phyloP scores from a whole-genome alignment of 805 yeast species.

The Yamadazyma nakazawae region DNA sequence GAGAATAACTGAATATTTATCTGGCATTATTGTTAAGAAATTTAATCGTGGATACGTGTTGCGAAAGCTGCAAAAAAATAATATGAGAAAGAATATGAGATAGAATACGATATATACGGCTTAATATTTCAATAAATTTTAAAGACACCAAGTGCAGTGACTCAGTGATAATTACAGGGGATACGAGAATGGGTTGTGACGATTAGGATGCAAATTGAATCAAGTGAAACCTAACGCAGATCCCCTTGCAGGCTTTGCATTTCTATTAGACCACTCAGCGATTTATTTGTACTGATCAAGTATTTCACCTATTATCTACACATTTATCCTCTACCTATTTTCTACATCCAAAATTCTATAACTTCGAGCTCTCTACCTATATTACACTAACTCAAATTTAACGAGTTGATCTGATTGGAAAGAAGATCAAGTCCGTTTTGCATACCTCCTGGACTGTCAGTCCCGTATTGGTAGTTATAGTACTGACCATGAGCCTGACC shows the following conservation, averaged over 20 bases:
- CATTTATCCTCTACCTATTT: background rate
- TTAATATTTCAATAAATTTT: too few relatives aligned
- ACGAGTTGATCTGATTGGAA: slow-evolving; percentile 32
- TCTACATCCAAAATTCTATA: background rate
- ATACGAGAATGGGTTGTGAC: too few relatives aligned
- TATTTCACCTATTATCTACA: background rate
- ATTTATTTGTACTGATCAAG: too few relatives aligned
- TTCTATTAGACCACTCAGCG: too few relatives aligned
- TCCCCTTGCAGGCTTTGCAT: too few relatives aligned
- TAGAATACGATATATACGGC: too few relatives aligned
- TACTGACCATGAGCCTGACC: background rate
- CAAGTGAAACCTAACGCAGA: background rate
- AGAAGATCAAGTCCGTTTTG: slow-evolving; percentile 1
- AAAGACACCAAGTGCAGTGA: background rate
- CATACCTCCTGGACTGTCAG: background rate
- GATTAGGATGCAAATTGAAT: background rate
- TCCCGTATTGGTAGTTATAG: background rate
- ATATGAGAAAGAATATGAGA: background rate
- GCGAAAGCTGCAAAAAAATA: background rate
- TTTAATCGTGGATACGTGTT: background rate
- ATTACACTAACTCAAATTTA: slow-evolving; percentile 24
- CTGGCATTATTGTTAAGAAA: slow-evolving; percentile 13
- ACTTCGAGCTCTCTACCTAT: background rate
- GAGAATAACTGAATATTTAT: slow-evolving; percentile 67
- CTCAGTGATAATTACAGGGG: too few relatives aligned